A percentile compares a stretch with the other conserved stretches of the same genome.
phyloP scores from a whole-genome alignment of 495 filamentous ascomycete genomes.

The Venustampulla echinocandica region DNA sequence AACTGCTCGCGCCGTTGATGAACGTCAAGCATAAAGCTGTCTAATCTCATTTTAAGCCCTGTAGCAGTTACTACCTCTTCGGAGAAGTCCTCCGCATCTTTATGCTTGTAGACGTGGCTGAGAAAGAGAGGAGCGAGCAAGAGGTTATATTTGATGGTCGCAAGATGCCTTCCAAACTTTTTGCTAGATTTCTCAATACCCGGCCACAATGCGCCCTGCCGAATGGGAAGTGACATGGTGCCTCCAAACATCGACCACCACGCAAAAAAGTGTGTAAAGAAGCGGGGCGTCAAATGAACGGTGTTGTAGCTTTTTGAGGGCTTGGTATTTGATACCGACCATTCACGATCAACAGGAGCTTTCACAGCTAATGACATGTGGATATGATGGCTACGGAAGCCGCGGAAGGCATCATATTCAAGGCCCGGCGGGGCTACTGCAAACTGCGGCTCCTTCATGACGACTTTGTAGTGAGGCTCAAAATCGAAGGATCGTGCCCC shows the following conservation, averaged over 20 bases:
- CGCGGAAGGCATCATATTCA: conserved; percentile 83
- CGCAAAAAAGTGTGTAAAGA: conserved; percentile 96
- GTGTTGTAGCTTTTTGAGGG: conserved; percentile 87
- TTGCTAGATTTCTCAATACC: conserved; percentile 92
- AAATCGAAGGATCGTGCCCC: conserved; percentile 74
- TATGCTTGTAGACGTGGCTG: conserved; percentile 97
- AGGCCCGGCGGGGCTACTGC: conserved; percentile 47
- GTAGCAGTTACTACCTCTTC: conserved; percentile 81
- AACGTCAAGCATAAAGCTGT: conserved; percentile 92
- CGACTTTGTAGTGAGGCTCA: conserved; percentile 84
- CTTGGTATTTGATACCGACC: conserved; percentile 62
- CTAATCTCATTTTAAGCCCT: conserved; percentile 84
- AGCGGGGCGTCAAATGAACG: conserved; percentile 83
- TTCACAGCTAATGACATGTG: conserved; percentile 85
- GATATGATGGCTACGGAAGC: conserved; percentile 91
- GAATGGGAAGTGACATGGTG: conserved; percentile 87
- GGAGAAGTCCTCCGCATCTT: conserved; percentile 79
- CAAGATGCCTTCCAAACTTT: conserved; percentile 93
- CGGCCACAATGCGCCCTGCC: conserved; percentile 85
- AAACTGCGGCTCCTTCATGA: conserved; percentile 69
- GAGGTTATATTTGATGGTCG: conserved; percentile 94
- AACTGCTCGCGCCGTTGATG: conserved; percentile 93
- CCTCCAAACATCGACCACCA: conserved; percentile 98
- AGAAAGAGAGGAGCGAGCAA: conserved; percentile 87
- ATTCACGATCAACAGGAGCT: conserved; percentile 72